These are phyloP conservation scores for Aspergillus sp. DNA, from an alignment of 2,329 filamentous ascomycete species.

Conservation along the genomic window DNA sequence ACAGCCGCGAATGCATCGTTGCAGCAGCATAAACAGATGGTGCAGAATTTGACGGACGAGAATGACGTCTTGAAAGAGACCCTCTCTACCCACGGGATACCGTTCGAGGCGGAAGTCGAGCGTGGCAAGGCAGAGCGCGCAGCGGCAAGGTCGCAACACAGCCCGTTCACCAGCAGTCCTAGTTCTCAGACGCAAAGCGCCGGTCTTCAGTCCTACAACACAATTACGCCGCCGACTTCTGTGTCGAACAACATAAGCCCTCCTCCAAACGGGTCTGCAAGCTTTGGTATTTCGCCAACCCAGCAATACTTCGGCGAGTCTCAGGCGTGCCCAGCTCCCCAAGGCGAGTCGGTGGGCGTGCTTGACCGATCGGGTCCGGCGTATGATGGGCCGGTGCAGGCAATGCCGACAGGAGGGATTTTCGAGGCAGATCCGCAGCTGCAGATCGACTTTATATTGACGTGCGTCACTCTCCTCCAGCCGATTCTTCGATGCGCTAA, in stretches of 20 bases:
- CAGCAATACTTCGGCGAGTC: conserved; percentile 10
- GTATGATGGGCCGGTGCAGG: conserved; percentile 12
- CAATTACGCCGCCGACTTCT: conserved; percentile 26
- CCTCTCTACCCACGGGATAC: conserved; percentile 50
- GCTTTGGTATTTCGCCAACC: conserved; percentile 18
- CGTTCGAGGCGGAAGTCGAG: conserved; percentile 42
- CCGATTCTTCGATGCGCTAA: not conserved
- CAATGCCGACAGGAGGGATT: conserved; percentile 28
- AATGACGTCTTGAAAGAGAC: conserved; percentile 64
- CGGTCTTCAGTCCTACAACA: conserved; percentile 15
- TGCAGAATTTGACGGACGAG: conserved; percentile 67
- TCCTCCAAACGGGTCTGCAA: conserved; percentile 16
- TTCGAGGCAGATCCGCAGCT: conserved; percentile 40
- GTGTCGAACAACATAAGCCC: conserved; percentile 23
- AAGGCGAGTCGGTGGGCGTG: conserved; percentile 15
- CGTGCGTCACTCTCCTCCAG: conserved; percentile 23
- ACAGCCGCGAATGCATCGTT: conserved; percentile 41
- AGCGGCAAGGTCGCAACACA: conserved; percentile 22
- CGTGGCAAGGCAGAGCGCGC: conserved; percentile 26
- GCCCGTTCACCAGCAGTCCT: conserved; percentile 35
- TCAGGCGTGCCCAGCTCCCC: conserved; percentile 13
- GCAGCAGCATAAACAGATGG: conserved; percentile 61
- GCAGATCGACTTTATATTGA: conserved; percentile 39
- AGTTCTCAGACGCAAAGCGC: conserved; percentile 22
- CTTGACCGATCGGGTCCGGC: conserved; percentile 14